A percentile compares a stretch with the other conserved stretches of the same genome.
Evolutionary conservation across 345 rosid species (phyloP).

Genomic region (Balakata baccata): DNA sequence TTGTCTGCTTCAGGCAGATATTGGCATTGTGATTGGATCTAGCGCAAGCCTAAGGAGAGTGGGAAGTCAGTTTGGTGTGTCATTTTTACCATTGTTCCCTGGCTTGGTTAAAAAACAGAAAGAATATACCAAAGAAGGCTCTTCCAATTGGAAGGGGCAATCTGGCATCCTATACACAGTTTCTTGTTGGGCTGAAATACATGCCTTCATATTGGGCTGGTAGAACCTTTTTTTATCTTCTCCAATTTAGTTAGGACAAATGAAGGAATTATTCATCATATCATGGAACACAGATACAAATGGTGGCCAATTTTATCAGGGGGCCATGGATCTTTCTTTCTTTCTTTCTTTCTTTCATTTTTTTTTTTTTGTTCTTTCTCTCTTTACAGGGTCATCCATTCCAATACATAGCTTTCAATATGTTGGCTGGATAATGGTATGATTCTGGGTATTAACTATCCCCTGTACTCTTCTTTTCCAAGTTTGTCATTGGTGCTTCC

Average conservation of each 20-base stretch:
- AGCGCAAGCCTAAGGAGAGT: slow-evolving; percentile 81
- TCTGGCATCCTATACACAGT: slow-evolving; percentile 83
- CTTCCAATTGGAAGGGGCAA: slow-evolving; percentile 54
- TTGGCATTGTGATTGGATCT: slow-evolving; percentile 81
- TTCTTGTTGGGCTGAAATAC: slow-evolving; percentile 86
- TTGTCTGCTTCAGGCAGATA: slow-evolving; percentile 86
- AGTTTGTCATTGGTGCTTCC: not conserved
- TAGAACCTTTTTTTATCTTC: slow-evolving; percentile 27
- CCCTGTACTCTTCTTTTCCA: not conserved
- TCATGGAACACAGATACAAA: slow-evolving; percentile 31
- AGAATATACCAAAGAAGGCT: slow-evolving; percentile 43
- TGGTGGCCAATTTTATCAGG: slow-evolving; percentile 48
- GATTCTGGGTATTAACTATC: slow-evolving; percentile 10
- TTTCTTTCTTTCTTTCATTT: slow-evolving; percentile 4
- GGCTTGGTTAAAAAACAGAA: slow-evolving; percentile 75
- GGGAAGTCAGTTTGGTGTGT: slow-evolving; percentile 74
- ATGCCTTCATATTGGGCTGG: slow-evolving; percentile 88
- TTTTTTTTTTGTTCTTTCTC: slow-evolving; percentile 10
- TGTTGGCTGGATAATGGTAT: slow-evolving; percentile 17
- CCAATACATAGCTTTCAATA: slow-evolving; percentile 8
- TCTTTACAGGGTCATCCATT: slow-evolving; percentile 27
- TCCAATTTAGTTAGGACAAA: slow-evolving; percentile 38
- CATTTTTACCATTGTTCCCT: slow-evolving; percentile 73
- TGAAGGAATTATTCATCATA: slow-evolving; percentile 30
- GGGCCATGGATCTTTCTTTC: slow-evolving; percentile 33